A percentile compares a stretch with the other conserved stretches of the same genome.
Conservation (phyloP, 192 early-diverging fungal genomes). For the Backusella mclennaniae region DNA sequence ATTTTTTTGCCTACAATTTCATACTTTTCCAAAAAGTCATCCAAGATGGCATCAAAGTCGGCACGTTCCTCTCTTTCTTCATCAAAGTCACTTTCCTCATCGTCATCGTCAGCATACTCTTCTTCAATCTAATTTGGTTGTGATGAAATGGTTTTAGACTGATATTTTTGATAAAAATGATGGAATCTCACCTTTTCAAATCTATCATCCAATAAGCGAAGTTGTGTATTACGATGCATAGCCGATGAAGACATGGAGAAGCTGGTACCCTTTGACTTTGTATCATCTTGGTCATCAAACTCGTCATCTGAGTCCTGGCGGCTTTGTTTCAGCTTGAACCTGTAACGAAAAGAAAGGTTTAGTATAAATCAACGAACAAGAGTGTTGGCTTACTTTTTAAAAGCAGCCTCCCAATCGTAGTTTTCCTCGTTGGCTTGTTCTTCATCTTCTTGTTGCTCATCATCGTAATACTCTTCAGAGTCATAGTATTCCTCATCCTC, state of each 20-base stretch:
- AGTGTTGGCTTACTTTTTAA: constrained; percentile 40
- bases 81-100: constrained; percentile 50
- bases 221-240: constrained; percentile 89
- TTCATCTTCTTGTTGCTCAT: constrained; percentile 40
- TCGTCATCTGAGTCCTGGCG: constrained; percentile 33
- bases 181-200: constrained; percentile 72
- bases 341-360: background rate
- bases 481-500: constrained; percentile 64
- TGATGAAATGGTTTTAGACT: background rate
- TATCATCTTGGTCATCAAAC: constrained; percentile 53
- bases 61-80: constrained; percentile 56
- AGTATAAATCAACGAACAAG: background rate
- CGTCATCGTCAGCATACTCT: constrained; percentile 56
- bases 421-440: constrained; percentile 40
- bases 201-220: constrained; percentile 89
- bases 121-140: constrained; percentile 47
- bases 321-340: constrained; percentile 46
- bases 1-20: constrained; percentile 71
- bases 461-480: constrained; percentile 38
- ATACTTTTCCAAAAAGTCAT: constrained; percentile 78
- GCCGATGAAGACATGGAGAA: constrained; percentile 93
- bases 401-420: constrained; percentile 51
- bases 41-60: constrained; percentile 73
- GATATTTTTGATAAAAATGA: no score
- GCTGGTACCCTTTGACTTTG: constrained; percentile 43